phyloP scores from a whole-genome alignment of 495 filamentous ascomycete species.

The Cairneyella variabilis region DNA sequence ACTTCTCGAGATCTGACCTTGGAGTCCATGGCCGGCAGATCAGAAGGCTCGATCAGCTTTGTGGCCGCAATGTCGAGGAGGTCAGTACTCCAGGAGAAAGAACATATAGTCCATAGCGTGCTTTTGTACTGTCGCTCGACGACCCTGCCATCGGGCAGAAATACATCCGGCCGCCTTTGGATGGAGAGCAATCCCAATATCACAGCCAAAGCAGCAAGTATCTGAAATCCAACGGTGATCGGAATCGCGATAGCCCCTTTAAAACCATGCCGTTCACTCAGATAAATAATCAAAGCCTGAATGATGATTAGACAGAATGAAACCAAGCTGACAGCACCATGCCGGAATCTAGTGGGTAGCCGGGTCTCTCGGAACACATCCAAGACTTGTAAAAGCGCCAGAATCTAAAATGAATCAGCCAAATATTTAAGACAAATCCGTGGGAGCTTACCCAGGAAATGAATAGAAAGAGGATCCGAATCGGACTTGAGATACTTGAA shows the following conservation, averaged over 20 bases:
- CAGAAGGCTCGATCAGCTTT: slow-evolving; percentile 51
- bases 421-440: not conserved
- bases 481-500: not conserved
- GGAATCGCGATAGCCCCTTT: not conserved
- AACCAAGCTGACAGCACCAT: not conserved
- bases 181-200: slow-evolving; percentile 29
- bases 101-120: slow-evolving; percentile 49
- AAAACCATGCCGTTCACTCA: not conserved
- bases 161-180: slow-evolving; percentile 67
- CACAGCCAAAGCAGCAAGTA: slow-evolving; percentile 1
- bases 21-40: slow-evolving; percentile 54
- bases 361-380: not conserved
- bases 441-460: slow-evolving; percentile 13
- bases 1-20: slow-evolving; percentile 43
- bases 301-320: not conserved
- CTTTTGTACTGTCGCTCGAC: slow-evolving; percentile 61
- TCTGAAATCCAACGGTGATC: not conserved
- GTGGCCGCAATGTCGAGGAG: slow-evolving; percentile 52
- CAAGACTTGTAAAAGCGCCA: slow-evolving; percentile 5
- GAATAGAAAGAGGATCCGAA: not conserved
- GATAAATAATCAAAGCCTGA: not conserved
- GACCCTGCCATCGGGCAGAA: slow-evolving; percentile 41
- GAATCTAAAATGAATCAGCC: slow-evolving; percentile 4
- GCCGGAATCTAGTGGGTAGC: not conserved
- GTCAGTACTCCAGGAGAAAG: slow-evolving; percentile 54